Base-by-base conservation (phyloP, 768 basidiomycete species). In the Leccinum longicurvipes region DNA sequence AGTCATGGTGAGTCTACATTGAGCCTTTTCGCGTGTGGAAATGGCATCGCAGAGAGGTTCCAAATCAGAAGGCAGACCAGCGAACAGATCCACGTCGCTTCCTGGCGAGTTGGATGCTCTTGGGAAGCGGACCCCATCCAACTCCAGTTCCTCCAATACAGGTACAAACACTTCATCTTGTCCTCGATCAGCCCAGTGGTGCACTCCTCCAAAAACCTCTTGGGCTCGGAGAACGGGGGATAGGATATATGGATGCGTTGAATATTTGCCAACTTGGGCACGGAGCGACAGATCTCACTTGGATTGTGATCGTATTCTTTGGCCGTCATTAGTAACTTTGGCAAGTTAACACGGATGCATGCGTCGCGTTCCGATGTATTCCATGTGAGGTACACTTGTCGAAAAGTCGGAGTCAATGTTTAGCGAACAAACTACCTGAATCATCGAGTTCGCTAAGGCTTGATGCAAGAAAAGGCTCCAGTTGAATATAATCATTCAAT, bases 141-240 rank as follows among this genome's bases (percentile, higher is more conserved):
- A 32, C 31, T 14, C 31, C 5, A 32, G 14, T 6, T 12, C 31
- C 12, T 32, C 31, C 31, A 14, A 32, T 32, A 11, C 31, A 11
- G 14, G 31, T 32, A 32, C 31, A 12, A 39, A 39, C 36, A 39
- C n/a, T 17, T 31, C n/a, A 14, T 32, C 12, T 41, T 4, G n/a
- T 19, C 19, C 39, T 21, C 14, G 39, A 19, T 5, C 19, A 41
- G 19, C n/a, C n/a, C n/a, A n/a, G n/a, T n/a, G n/a, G n/a, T n/a
- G n/a, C n/a, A n/a, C n/a, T 32, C 10, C n/a, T 53, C 61, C 57
- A 21, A 63, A 54, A 8, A 5, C 11, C 5, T 9, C n/a, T n/a
- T n/a, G n/a, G n/a, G n/a, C n/a, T n/a, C 7, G 0, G 39, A 21
- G 28, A 28, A 2, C 5, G 44, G n/a, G 0, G 36, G n/a, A 9